Evolutionary conservation across 805 yeast species (phyloP).

Genomic region (Nakazawaea anatomiae): DNA sequence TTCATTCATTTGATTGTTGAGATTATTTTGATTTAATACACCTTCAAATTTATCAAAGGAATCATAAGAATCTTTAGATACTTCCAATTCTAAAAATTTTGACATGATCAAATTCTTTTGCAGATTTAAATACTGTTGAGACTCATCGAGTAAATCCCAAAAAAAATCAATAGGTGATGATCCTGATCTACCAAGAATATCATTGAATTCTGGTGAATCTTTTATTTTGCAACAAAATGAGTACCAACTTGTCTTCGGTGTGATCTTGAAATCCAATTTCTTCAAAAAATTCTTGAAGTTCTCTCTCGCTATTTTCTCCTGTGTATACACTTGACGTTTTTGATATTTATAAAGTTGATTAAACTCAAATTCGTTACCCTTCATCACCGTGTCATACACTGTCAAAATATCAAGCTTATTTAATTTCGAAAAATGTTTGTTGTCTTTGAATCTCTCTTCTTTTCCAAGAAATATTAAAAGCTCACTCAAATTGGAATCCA

Average conservation of each 20-base stretch:
- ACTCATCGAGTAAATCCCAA: constrained; percentile 66
- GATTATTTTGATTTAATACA: constrained; percentile 16
- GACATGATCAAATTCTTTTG: constrained; percentile 47
- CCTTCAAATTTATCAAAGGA: constrained; percentile 15
- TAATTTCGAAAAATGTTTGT: constrained; percentile 46
- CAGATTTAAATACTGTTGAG: constrained; percentile 46
- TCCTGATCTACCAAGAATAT: constrained; percentile 68
- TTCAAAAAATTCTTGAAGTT: constrained; percentile 44
- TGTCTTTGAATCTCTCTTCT: constrained; percentile 53
- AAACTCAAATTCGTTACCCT: constrained; percentile 23
- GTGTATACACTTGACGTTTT: constrained; percentile 38
- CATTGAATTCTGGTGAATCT: constrained; percentile 51
- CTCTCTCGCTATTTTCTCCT: constrained; percentile 64
- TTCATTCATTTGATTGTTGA: constrained; percentile 20
- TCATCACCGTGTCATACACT: constrained; percentile 34
- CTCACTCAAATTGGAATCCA: constrained; percentile 31
- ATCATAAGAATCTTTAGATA: not conserved
- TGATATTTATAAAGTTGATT: constrained; percentile 22
- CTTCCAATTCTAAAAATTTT: constrained; percentile 11
- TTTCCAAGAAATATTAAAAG: constrained; percentile 28
- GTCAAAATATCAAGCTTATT: constrained; percentile 55
- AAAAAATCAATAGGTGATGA: constrained; percentile 74
- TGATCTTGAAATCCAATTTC: constrained; percentile 31
- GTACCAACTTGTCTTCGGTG: constrained; percentile 53
- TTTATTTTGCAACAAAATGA: constrained; percentile 47